Evolutionary conservation across 352 stramenopile species (phyloP).

Genomic region (Globisporangium camurandrum): DNA sequence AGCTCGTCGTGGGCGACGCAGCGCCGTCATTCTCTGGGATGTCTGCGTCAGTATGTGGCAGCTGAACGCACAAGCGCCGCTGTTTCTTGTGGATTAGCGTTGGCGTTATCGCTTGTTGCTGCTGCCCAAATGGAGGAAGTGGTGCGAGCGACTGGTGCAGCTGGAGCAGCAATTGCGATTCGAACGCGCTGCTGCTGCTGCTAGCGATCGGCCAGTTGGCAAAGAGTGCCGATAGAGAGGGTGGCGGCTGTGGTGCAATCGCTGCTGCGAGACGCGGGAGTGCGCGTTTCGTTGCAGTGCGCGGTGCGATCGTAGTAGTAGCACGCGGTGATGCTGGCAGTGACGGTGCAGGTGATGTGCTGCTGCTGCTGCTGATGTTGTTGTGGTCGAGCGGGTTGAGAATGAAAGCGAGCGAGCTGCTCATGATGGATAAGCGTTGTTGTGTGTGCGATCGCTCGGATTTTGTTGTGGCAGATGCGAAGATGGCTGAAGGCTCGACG

Average conservation of each 20-base stretch:
- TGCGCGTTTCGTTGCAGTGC: neutral
- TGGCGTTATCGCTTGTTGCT: neutral
- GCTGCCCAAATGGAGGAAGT: neutral
- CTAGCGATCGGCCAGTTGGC: neutral
- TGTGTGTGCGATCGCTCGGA: neutral
- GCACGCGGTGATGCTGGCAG: neutral
- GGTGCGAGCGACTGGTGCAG: conserved; percentile 1
- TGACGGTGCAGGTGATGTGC: neutral
- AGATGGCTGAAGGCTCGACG: neutral
- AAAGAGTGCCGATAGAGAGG: neutral
- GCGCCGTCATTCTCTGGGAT: conserved; percentile 23
- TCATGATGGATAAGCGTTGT: conserved; percentile 3
- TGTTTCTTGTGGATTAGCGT: neutral
- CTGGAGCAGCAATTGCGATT: neutral
- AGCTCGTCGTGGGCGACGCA: conserved; percentile 6
- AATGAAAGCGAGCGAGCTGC: conserved; percentile 16
- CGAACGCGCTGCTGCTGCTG: neutral
- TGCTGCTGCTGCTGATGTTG: neutral
- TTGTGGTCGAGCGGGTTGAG: conserved; percentile 12
- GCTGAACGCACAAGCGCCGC: neutral
- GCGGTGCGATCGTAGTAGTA: neutral
- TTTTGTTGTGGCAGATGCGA: neutral
- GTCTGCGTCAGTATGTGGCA: too few relatives aligned
- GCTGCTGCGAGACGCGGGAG: conserved; percentile 7
- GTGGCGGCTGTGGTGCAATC: conserved; percentile 7